These are phyloP conservation scores for Astrothelium macrocarpum DNA, from an alignment of 495 filamentous ascomycete species.

Conservation along the genomic window DNA sequence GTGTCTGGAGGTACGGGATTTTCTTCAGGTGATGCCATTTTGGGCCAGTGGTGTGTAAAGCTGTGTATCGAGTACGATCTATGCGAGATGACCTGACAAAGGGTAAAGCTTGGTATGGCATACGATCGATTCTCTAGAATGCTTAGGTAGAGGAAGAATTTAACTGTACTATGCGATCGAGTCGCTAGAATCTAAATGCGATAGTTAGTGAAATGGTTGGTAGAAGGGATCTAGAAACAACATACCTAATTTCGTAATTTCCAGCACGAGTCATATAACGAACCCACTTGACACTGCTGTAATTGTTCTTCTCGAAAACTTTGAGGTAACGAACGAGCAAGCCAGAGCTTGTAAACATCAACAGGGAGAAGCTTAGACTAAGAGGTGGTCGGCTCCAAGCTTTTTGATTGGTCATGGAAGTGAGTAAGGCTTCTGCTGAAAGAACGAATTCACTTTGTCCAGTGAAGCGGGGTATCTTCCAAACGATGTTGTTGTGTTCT, in stretches of 20 bases:
- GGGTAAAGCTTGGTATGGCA: no score
- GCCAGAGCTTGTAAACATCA: constrained; percentile 97
- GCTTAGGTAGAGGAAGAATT: no score
- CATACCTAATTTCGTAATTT: constrained; percentile 65
- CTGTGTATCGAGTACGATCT: no score
- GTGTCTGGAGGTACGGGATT: no score
- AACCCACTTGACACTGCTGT: constrained; percentile 98
- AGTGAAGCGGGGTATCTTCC: constrained; percentile 97
- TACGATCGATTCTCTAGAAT: no score
- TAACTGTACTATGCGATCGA: not conserved
- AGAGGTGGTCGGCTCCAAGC: constrained; percentile 92
- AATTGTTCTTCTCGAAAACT: constrained; percentile 99
- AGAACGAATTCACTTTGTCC: constrained; percentile 93
- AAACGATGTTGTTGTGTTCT: constrained; percentile 93
- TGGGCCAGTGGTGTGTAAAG: no score
- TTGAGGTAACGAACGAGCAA: constrained; percentile 92
- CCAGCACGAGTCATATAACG: constrained; percentile 96
- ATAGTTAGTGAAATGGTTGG: not conserved
- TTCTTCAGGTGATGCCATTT: not conserved
- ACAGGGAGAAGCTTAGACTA: constrained; percentile 77
- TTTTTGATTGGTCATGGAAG: constrained; percentile 97
- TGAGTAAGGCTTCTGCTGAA: constrained; percentile 84
- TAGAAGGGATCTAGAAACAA: not conserved
- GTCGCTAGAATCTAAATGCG: not conserved
- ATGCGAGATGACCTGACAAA: no score